Conservation (phyloP, 495 filamentous ascomycete species). For the Trichoderma reesei region DNA sequence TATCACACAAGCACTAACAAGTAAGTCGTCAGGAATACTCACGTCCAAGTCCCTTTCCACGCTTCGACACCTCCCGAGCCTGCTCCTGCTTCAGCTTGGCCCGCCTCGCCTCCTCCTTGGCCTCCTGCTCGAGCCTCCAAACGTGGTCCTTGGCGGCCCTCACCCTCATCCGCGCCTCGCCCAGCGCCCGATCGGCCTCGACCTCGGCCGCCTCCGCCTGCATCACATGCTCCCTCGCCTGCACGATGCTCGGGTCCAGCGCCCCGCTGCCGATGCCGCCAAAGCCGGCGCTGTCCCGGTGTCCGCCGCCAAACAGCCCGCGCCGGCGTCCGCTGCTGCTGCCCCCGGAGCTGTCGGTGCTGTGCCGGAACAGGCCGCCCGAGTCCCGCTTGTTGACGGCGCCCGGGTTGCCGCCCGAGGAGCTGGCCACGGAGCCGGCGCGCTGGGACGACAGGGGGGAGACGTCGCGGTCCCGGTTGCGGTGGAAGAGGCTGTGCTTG, state of each 20-base stretch:
- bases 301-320: conserved; percentile 30
- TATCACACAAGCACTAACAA: not conserved
- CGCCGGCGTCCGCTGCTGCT: conserved; percentile 19
- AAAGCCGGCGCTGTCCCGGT: no score
- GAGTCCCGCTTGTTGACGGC: conserved; percentile 9
- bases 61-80: conserved; percentile 51
- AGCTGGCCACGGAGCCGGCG: conserved; percentile 22
- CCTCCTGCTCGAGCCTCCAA: conserved; percentile 51
- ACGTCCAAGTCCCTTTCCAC: conserved; percentile 57
- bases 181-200: conserved; percentile 52
- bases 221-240: conserved; percentile 48
- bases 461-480: conserved; percentile 1
- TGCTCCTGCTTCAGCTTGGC: conserved; percentile 61
- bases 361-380: conserved; percentile 8
- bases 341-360: conserved; percentile 15
- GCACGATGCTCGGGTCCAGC: conserved; percentile 48
- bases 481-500: conserved; percentile 31
- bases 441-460: conserved; percentile 10
- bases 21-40: conserved; percentile 22
- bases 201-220: conserved; percentile 49
- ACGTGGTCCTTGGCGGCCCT: conserved; percentile 54
- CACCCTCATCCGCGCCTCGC: conserved; percentile 45
- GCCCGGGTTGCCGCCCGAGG: conserved; percentile 18
- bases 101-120: conserved; percentile 45
- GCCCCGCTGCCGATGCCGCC: conserved; percentile 18